Base-by-base conservation (phyloP, 2,329 filamentous ascomycete genomes). In the Dothistroma pini region DNA sequence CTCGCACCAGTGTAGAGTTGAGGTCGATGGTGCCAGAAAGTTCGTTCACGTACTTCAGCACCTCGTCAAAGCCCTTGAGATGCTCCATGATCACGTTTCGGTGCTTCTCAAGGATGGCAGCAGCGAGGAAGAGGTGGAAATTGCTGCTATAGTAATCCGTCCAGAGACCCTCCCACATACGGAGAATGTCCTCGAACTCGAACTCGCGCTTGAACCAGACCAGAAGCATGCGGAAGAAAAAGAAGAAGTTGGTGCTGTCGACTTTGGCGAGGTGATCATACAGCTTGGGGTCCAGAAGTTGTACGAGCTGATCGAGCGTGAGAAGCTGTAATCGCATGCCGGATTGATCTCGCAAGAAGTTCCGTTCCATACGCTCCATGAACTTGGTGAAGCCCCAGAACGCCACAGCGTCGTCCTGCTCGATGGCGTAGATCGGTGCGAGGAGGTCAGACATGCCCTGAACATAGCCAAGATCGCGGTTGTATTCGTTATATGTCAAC, bases 171-270 rank as follows among this genome's bases (percentile, higher is more conserved):
- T 99, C 95, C 95, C 95, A 99, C 4, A 99, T 79, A 19, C 90
- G 85, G 35, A 97, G 79, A 11, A 96, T 86, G 71, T 97, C 92
- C 53, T 83, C 75, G 91, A 93, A 99, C 67, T 86, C 84, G 70
- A 99, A 99, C 76, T 99, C 95, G 53, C 95, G 89, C 80, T 99
- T 99, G 77, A 95, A 99, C 95, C 95, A 99, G 10, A 99, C 95
- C 1, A 99, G 82, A 35, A 99, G 82, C 95, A 97, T 97, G 62
- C 95, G 90, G 85, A 97, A 99, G 81, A 99, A 97, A 81, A 99
- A 99, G 78, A 99, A 99, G 77, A 99, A 99, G 75, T 99, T 99
- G 25, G 95, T 99, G 71, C 90, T 96, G 71, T 99, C 96, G 21
- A 93, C 90, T 16, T 85, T 87, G 75, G 96, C 86, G 0, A 99